Base-by-base conservation (phyloP, 1,284 basidiomycete species). In the Mixia osmundae region DNA sequence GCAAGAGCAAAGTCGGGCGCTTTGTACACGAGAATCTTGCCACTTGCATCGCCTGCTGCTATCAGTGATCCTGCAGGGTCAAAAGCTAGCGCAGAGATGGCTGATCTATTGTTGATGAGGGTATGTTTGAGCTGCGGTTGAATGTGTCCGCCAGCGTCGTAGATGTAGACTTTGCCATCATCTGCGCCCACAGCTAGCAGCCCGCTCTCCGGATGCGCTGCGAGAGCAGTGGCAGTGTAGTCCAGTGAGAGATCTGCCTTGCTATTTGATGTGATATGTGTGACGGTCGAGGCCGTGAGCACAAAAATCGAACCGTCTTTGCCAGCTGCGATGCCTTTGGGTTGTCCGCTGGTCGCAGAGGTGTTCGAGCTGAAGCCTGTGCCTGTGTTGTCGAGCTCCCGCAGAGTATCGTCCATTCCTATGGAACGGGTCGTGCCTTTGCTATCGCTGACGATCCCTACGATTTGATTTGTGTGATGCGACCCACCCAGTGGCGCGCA, bases 11-110 rank as follows among this genome's bases (percentile, higher is more conserved):
- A 35, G 48, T 71, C 65, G 33, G 63, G 59, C 8, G 71, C 66
- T 47, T 83, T 72, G 56, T 72, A 79, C 8, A 85, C 62, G n/a
- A 69, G 59, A 39, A 89, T 69, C 56, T 72, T 78, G 29, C 80
- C 80, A 29, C 62, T 67, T 3, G 72, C 71, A 72, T 82, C 56
- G 2, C 56, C 56, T 5, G 50, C 53, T 1, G 55, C 56, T 4
- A 48, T 31, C 11, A 38, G 20, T 11, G 27, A 36, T 12, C 74
- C 76, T 51, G 87, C 71, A 0, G 71, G 67, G 0, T 77, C 78
- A 57, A 94, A 79, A 0, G 78, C 69, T 2, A 97, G 56, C 0
- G 72, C 69, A 20, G 74, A 74, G 10, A 94, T 63, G 6, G 67
- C 58, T 14, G 70, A 75, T 47, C 67, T 69, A 55, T 75, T 75